Conservation (phyloP, 1,139 yeast species). For the Candida dubliniensis region DNA sequence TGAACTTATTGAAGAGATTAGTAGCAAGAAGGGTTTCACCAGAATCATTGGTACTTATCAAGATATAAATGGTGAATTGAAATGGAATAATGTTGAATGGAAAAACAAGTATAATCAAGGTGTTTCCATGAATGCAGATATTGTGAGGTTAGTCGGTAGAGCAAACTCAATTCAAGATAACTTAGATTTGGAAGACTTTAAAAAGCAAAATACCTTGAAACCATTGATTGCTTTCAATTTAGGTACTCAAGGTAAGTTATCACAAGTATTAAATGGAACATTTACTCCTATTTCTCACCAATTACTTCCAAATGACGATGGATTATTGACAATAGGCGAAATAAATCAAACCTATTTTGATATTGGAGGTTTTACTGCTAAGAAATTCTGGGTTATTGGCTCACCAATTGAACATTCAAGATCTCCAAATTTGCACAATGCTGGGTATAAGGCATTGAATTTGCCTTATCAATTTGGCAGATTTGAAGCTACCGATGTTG, state of each 20-base stretch:
- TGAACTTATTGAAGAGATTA: slow-evolving; percentile 29
- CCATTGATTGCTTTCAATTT: slow-evolving; percentile 86
- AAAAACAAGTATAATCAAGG: slow-evolving; percentile 70
- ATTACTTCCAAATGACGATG: slow-evolving; percentile 60
- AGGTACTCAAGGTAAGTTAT: slow-evolving; percentile 74
- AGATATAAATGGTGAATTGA: slow-evolving; percentile 60
- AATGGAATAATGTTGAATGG: slow-evolving; percentile 77
- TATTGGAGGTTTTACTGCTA: slow-evolving; percentile 59
- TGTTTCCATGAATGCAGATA: slow-evolving; percentile 61
- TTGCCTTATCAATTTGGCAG: slow-evolving; percentile 73
- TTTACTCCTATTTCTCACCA: slow-evolving; percentile 85
- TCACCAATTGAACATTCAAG: slow-evolving; percentile 81
- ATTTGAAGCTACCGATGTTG: slow-evolving; percentile 68
- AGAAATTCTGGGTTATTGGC: slow-evolving; percentile 78
- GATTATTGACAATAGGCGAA: slow-evolving; percentile 64
- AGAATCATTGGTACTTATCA: slow-evolving; percentile 82
- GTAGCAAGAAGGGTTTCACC: slow-evolving; percentile 52
- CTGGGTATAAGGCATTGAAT: slow-evolving; percentile 70
- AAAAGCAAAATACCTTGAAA: slow-evolving; percentile 46
- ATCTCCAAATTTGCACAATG: slow-evolving; percentile 82
- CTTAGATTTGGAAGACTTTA: slow-evolving; percentile 66
- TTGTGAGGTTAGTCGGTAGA: slow-evolving; percentile 80
- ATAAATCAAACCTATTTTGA: slow-evolving; percentile 59
- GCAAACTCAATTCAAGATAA: slow-evolving; percentile 71
- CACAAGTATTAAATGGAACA: slow-evolving; percentile 71